A percentile compares a stretch with the other conserved stretches of the same genome.
Conservation (phyloP, 192 early-diverging fungal genomes). For the Rhizophagus prolifer region DNA sequence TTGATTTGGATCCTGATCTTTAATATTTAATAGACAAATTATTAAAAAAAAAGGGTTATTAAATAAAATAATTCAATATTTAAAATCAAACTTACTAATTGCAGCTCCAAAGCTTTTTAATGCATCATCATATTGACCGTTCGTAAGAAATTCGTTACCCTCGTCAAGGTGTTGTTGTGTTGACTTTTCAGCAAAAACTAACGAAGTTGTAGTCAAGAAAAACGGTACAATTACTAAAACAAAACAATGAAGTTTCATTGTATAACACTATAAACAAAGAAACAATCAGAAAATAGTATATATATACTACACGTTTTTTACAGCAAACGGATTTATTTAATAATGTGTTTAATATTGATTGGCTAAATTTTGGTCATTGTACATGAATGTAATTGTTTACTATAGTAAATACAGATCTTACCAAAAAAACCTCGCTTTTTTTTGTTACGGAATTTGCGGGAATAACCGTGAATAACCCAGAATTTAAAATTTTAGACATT, state of each 20-base stretch:
- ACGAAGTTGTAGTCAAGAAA: constrained; percentile 9
- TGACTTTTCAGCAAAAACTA: constrained; percentile 11
- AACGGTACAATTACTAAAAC: background rate
- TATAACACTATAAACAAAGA: too few relatives aligned
- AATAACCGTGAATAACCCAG: too few relatives aligned
- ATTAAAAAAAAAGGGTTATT: background rate
- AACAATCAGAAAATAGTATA: too few relatives aligned
- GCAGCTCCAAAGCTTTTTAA: constrained; percentile 12
- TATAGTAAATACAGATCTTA: too few relatives aligned
- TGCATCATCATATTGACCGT: constrained; percentile 11
- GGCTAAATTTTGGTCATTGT: too few relatives aligned
- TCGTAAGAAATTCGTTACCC: constrained; percentile 4
- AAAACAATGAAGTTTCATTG: constrained; percentile 11
- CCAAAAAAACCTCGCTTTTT: too few relatives aligned
- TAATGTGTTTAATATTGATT: too few relatives aligned
- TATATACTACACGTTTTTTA: too few relatives aligned
- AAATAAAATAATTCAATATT: background rate
- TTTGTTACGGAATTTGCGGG: too few relatives aligned
- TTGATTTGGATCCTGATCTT: constrained; percentile 75
- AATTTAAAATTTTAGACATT: too few relatives aligned
- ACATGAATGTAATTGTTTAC: too few relatives aligned
- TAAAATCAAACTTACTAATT: constrained; percentile 1
- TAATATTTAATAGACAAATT: background rate
- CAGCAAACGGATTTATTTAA: too few relatives aligned
- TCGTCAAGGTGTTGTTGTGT: constrained; percentile 13